Base-by-base conservation (phyloP, 805 yeast genomes). In the Brettanomyces custersianus region DNA sequence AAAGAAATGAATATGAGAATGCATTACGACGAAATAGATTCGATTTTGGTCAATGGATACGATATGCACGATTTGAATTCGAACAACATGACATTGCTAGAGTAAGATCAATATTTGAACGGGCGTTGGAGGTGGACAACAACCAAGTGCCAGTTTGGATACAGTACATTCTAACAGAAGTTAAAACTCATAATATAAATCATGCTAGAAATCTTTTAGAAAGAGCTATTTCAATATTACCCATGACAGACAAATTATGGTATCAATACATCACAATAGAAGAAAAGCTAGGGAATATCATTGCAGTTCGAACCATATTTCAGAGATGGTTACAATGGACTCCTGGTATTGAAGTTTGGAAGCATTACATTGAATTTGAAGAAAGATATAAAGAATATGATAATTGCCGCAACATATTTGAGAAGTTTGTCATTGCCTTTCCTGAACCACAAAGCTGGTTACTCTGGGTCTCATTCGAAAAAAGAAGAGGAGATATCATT, bases 181-280 rank as follows among this genome's bases (percentile, higher is more conserved):
- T 88, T 30, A 72, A 77, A 41, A 65, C 70, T 26, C 72, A 75
- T 42, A 85, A 80, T 46, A 68, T 86, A 37, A 86, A 85, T 49
- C 96, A 88, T 59, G 96, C 96, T 0, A 63, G 95, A 45, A 88
- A 90, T 51, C 48, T 92, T 20, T 61, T 90, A 21, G 87, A 86
- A 35, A 62, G 96, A 29, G 94, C 86, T 0, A 77, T 82, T 0
- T 69, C 76, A 2, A 55, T 74, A 0, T 60, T 88, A 19, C 97
- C 97, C 0, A 64, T 84, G 19, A 77, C 80, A 4, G 88, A 81
- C 47, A 88, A 88, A 53, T 59, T 90, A 16, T 90, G 97, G 96
- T 83, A 73, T 51, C 68, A 77, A 40, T 87, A 85, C 49, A 77
- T 83, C 6, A 77, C 80, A 31, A 70, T 88, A 13, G 96, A 87